Percentiles rank a stretch among this genome's conserved stretches.
These are phyloP conservation scores for Inonotus obliquus DNA, from an alignment of 1,284 basidiomycete genomes.

Conservation along the genomic window DNA sequence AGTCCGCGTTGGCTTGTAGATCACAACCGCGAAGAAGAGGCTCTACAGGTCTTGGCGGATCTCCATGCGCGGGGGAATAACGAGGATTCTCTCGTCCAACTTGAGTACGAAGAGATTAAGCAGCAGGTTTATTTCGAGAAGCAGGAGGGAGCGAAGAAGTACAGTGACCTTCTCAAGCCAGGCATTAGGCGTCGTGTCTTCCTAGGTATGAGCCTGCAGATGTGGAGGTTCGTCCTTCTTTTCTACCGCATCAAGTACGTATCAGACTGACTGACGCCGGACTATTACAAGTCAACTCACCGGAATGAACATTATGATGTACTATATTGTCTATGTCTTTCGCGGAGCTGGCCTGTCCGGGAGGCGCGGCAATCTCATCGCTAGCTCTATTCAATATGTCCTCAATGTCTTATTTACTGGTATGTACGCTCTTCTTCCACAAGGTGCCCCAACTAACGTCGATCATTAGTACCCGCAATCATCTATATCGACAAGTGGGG, in stretches of 20 bases:
- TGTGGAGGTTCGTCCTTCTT: constrained; percentile 54
- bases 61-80: constrained; percentile 72
- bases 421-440: constrained; percentile 17
- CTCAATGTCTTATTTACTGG: constrained; percentile 63
- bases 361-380: constrained; percentile 64
- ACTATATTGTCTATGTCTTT: constrained; percentile 73
- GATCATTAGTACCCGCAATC: constrained; percentile 54
- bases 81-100: constrained; percentile 60
- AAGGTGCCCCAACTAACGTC: not conserved
- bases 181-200: constrained; percentile 55
- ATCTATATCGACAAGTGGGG: constrained; percentile 77
- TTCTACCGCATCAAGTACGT: not conserved
- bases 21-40: constrained; percentile 58
- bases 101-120: constrained; percentile 79
- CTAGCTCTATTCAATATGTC: constrained; percentile 77
- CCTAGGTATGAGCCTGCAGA: constrained; percentile 53
- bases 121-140: constrained; percentile 70
- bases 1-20: constrained; percentile 56
- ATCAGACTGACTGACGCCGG: not conserved
- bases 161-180: constrained; percentile 58
- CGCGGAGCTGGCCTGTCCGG: constrained; percentile 72
- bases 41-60: constrained; percentile 72
- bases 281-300: constrained; percentile 1
- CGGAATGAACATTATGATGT: constrained; percentile 62
- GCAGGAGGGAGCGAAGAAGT: constrained; percentile 67